Base-by-base conservation (phyloP, 331 rosid species). In the Quercus phellos region DNA sequence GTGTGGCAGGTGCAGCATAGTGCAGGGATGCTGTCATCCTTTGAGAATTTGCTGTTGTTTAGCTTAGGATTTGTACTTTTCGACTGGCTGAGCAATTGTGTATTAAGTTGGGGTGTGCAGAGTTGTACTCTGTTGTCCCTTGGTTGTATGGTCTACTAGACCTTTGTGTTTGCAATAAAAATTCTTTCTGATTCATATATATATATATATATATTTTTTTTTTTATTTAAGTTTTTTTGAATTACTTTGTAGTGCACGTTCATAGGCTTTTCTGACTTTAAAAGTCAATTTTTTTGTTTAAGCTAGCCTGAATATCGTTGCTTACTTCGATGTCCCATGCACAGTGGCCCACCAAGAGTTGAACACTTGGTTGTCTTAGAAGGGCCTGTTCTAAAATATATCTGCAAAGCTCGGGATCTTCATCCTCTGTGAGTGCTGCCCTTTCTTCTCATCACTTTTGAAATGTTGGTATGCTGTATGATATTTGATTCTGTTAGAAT, bases 361-460 rank as follows among this genome's bases (percentile, higher is more conserved):
- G 99, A 92, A 78, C 99, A 87, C 85, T 59, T 94, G 60, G 92
- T 91, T 64, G 94, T 94, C 72, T 72, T 86, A 27, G 90, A 94
- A 85, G 93, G 90, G 11, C 78, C 89, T 78, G 95, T 87, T 22
- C 82, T 78, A 51, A 92, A 92, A 30, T 88, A 86, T 79, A 92
- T 94, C 78, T 89, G 92, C 80, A 85, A 94, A 80, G 73, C 89
- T 43, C 79, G 90, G 77, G 86, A 92, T 86, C 94, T 94, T 87
- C 93, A 96, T 82, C 90, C 88, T 82, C 71, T 82, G 98, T 94
- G 80, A 90, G 98, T 81, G 51, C 14, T 69, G 22, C 68, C 68
- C 71, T 51, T 54, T 80, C 68, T 66, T 67, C 80, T 78, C 16
- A 8, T 27, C 70, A 26, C 24, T 56, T 58, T 50, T 10, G 19